Evolutionary conservation across 2,329 filamentous ascomycete genomes (phyloP).

Genomic region (Cadophora luteo-olivacea): DNA sequence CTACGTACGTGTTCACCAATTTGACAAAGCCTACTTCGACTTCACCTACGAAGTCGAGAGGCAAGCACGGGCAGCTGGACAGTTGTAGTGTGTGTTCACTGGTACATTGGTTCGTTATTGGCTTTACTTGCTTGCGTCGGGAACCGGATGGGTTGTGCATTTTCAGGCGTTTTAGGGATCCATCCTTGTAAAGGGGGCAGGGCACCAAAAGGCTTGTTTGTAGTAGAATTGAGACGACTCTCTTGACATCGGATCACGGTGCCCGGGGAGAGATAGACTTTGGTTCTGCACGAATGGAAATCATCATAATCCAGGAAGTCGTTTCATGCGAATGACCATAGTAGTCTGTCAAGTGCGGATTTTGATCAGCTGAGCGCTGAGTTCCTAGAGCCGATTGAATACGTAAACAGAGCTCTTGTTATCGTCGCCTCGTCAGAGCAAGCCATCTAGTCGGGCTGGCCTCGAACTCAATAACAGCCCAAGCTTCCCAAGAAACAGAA

Average conservation of each 20-base stretch:
- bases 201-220: slow-evolving; percentile 24
- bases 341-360: no score
- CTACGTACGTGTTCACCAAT: slow-evolving; percentile 97
- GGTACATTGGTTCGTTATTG: slow-evolving; percentile 5
- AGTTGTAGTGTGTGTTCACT: slow-evolving; percentile 32
- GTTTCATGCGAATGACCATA: no score
- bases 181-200: slow-evolving; percentile 1
- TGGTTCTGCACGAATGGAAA: slow-evolving; percentile 14
- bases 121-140: slow-evolving; percentile 1
- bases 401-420: no score
- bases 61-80: slow-evolving; percentile 56
- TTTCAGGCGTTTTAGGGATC: slow-evolving; percentile 24
- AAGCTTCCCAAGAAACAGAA: no score
- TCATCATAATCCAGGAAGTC: not conserved
- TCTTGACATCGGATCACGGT: slow-evolving; percentile 2
- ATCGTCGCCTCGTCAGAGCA: no score
- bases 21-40: slow-evolving; percentile 98
- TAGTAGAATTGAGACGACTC: slow-evolving; percentile 16
- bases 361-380: no score
- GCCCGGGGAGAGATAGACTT: not conserved
- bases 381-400: no score
- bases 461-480: no score
- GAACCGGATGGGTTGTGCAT: slow-evolving; percentile 16
- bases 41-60: slow-evolving; percentile 99
- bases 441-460: no score